Conservation (phyloP, 495 filamentous ascomycete genomes). For the Chaetomidium leptoderma region DNA sequence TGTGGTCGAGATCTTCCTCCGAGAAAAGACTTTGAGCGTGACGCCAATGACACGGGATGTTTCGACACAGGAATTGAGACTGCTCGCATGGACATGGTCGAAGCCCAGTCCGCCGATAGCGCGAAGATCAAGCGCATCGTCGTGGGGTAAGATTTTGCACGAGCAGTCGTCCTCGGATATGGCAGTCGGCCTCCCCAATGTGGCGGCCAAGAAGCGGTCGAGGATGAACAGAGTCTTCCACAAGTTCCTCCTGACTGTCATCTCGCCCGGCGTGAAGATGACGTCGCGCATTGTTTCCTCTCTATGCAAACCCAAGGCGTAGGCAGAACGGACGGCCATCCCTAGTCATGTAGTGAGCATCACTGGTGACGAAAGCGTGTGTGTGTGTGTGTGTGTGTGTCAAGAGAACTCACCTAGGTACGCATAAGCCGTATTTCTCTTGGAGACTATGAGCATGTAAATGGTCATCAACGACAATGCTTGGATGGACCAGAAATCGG, state of each 20-base stretch:
- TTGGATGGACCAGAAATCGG: constrained; percentile 59
- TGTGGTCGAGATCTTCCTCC: constrained; percentile 62
- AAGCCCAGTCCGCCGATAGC: constrained; percentile 28
- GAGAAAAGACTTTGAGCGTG: constrained; percentile 66
- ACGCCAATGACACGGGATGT: constrained; percentile 61
- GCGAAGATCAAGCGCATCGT: constrained; percentile 39
- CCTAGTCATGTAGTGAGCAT: constrained; percentile 34
- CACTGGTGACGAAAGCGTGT: not conserved
- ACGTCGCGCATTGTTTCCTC: constrained; percentile 52
- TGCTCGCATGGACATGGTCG: constrained; percentile 29
- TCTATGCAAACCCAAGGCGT: constrained; percentile 57
- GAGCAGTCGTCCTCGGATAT: constrained; percentile 61
- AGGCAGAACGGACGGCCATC: constrained; percentile 60
- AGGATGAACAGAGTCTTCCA: constrained; percentile 60
- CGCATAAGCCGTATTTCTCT: constrained; percentile 56
- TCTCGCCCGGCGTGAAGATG: constrained; percentile 44
- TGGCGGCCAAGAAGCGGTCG: constrained; percentile 57
- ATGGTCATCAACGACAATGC: constrained; percentile 57
- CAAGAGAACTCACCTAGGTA: constrained; percentile 46
- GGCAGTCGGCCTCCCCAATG: constrained; percentile 55
- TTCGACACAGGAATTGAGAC: constrained; percentile 52
- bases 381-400: too few species aligned
- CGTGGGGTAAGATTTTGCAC: constrained; percentile 35
- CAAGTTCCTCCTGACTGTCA: constrained; percentile 48
- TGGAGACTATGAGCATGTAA: constrained; percentile 55